Evolutionary conservation across 208 protist genomes (phyloP).

Genomic region (Trichomonas vaginalis): DNA sequence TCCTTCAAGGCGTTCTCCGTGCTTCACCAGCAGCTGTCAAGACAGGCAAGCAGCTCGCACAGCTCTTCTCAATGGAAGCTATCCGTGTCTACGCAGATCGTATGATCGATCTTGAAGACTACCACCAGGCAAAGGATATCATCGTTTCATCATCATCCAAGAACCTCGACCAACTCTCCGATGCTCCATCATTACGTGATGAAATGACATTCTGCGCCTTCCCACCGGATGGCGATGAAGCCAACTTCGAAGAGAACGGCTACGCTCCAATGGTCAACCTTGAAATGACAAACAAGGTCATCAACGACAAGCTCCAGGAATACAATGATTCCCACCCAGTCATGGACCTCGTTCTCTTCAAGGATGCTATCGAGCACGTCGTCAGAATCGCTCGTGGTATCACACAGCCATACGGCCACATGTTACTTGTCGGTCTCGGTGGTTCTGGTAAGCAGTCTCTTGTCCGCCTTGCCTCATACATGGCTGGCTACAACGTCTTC

Average conservation of each 20-base stretch:
- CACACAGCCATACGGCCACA: slow-evolving; percentile 73
- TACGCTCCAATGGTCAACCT: not conserved
- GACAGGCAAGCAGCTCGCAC: slow-evolving; percentile 54
- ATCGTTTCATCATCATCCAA: not conserved
- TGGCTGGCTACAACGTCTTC: slow-evolving; percentile 79
- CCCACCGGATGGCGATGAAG: not conserved
- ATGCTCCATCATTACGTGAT: not conserved
- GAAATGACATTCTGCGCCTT: not conserved
- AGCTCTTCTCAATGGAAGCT: slow-evolving; percentile 81
- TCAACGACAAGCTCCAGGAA: slow-evolving; percentile 65
- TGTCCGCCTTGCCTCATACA: slow-evolving; percentile 75
- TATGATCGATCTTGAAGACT: slow-evolving; percentile 41
- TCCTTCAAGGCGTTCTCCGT: slow-evolving; percentile 64
- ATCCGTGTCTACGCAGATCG: slow-evolving; percentile 83
- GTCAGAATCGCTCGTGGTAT: slow-evolving; percentile 81
- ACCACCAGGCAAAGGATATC: slow-evolving; percentile 7
- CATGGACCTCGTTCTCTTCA: slow-evolving; percentile 90
- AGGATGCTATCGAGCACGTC: slow-evolving; percentile 86
- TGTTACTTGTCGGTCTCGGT: slow-evolving; percentile 65
- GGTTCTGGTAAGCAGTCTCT: slow-evolving; percentile 56
- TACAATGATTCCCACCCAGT: slow-evolving; percentile 77
- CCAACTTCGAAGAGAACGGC: not conserved
- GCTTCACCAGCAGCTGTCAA: slow-evolving; percentile 48
- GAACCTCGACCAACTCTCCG: not conserved
- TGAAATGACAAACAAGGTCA: slow-evolving; percentile 47